These are phyloP conservation scores for Athelia sp. DNA, from an alignment of 1,284 basidiomycete species.

Conservation along the genomic window DNA sequence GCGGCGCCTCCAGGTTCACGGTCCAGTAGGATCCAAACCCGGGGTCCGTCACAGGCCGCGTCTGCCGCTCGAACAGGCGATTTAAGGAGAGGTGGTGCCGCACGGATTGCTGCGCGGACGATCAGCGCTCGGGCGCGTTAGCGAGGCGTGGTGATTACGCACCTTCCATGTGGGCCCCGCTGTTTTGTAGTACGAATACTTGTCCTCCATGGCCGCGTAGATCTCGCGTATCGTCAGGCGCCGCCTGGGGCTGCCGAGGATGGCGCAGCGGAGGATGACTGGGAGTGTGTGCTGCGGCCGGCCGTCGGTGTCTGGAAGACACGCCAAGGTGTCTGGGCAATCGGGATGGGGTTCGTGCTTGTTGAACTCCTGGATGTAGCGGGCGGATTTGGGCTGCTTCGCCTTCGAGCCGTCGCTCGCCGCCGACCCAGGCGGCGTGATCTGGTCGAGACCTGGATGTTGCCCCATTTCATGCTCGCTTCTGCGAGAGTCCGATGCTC, in stretches of 20 bases:
- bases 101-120: constrained; percentile 70
- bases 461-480: too few relatives aligned
- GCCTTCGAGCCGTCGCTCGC: background rate
- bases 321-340: constrained; percentile 70
- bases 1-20: constrained; percentile 72
- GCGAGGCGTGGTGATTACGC: constrained; percentile 13
- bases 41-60: constrained; percentile 73
- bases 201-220: constrained; percentile 77
- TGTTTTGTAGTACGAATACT: constrained; percentile 73
- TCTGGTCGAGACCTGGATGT: too few relatives aligned
- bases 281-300: constrained; percentile 77
- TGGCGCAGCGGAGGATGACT: constrained; percentile 75
- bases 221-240: constrained; percentile 79
- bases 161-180: constrained; percentile 82
- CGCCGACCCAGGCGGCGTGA: background rate
- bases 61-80: constrained; percentile 72
- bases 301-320: constrained; percentile 70
- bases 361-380: background rate
- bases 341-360: constrained; percentile 60
- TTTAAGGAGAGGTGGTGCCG: constrained; percentile 77
- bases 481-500: too few relatives aligned
- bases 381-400: background rate
- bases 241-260: constrained; percentile 67
- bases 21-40: constrained; percentile 84
- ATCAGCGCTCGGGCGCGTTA: background rate